Base-by-base conservation (phyloP, 495 filamentous ascomycete species). In the Jackrogersella minutella region DNA sequence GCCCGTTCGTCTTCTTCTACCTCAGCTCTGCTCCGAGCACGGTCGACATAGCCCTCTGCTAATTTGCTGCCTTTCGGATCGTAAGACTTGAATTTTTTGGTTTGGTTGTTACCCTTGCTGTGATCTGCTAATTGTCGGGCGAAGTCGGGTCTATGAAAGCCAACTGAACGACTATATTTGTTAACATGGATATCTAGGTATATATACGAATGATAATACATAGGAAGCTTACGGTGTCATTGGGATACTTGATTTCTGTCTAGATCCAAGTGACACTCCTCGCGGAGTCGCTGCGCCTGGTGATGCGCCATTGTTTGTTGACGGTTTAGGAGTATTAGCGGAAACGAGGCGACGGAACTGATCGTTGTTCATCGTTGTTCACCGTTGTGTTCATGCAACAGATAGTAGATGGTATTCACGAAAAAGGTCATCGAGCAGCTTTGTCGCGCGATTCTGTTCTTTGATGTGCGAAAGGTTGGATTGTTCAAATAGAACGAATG, bases 331-430 rank as follows among this genome's bases (percentile, higher is more conserved):
- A 7, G 75, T 58, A 33, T 79, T 81, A 17, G 77, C 84, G 37
- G 87, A 79, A 7, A 99, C 73, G n/a, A 99, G 86, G 55, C 90
- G 88, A 49, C 95, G 93, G 74, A 99, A 99, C 74, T 99, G 92
- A 14, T 91, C 85, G 85, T 98, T 97, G 75, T 99, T 97, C 95
- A 99, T 99, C 24, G 26, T 30, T 30, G 26, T 30, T 3, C 3
- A 3, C 26, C n/a, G 47, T 67, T 34, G 55, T 36, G 39, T 28
- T 3, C 22, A 49, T 30, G 11, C 6, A 28, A 41, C 14, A 31
- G 34, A 13, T 17, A 16, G 13, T 34, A 28, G 19, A 24, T 43
- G 26, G 5, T 17, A 39, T 44, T 17, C 10, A 17, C n/a, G 4
- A n/a, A 26, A 28, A 50, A 41, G 10, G 10, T 41, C 26, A 13